Evolutionary conservation across 148 eudicot genomes (phyloP), one percentile per base, ranked within the genome.

Genomic region (Silene conica): DNA sequence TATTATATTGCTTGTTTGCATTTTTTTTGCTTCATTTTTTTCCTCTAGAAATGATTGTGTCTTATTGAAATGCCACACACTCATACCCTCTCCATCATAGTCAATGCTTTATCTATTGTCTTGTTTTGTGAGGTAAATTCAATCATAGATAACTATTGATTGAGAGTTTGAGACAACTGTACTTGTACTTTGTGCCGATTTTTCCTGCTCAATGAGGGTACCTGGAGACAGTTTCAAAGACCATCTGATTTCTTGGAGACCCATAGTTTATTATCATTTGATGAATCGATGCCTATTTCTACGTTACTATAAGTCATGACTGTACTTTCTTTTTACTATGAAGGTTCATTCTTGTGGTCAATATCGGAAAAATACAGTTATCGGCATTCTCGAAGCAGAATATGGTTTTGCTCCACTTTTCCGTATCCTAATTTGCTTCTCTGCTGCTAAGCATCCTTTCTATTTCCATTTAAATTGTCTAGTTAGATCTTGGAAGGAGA

Each of bases 281-380:
- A 6, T 12, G 41, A 31, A 23, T 67, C 7, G 43, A 38, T 38
- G 43, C 43, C 43, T 38, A 38, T 38, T 38, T 78, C 12, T n/a
- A 14, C 59, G 71, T 73, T 52, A 67, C 4, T 73, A 1, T 34
- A 45, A 23, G 6, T 67, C 22, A 70, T 25, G 15, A 3, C 26
- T 55, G 8, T 59, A 50, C 22, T 73, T 76, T 79, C 23, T 72
- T 25, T 20, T 74, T 8, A 52, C 60, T 69, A 9, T 73, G 60
- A 76, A 95, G 98, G 98, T 95, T 73, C 98, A 92, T 82, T 91
- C 97, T 26, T 95, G 97, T 79, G 98, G 98, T 63, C 98, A 95
- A 79, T 95, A 95, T 79, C 92, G 97, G 74, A 95, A 95, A 85
- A 95, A 95, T 71, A 95, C 98, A 10, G 86, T 95, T 61, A 89